phyloP scores from a whole-genome alignment of 805 yeast species.

The Cephaloascus fragrans region DNA sequence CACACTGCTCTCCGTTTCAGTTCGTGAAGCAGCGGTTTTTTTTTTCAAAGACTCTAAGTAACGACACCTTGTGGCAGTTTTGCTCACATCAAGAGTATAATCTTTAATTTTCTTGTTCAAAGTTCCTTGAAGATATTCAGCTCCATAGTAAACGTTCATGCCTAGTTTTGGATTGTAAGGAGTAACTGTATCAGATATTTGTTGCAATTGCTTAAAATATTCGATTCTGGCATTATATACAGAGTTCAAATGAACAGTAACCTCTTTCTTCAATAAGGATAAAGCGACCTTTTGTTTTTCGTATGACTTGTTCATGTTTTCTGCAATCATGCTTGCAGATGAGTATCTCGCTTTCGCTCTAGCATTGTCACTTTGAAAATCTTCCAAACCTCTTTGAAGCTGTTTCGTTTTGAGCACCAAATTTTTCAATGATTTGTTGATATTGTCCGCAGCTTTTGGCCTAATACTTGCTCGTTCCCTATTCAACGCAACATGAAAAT shows the following conservation, averaged over 20 bases:
- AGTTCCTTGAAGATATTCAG: conserved; percentile 8
- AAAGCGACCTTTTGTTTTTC: conserved; percentile 34
- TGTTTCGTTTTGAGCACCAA: conserved; percentile 16
- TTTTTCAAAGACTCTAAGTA: conserved; percentile 36
- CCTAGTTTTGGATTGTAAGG: conserved; percentile 26
- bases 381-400: conserved; percentile 14
- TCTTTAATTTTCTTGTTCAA: conserved; percentile 7
- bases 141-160: conserved; percentile 5
- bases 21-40: conserved; percentile 12
- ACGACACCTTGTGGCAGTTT: conserved; percentile 29
- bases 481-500: not conserved
- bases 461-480: conserved; percentile 7
- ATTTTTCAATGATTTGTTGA: conserved; percentile 24
- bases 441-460: conserved; percentile 16
- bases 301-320: conserved; percentile 17
- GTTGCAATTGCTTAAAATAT: conserved; percentile 80
- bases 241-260: conserved; percentile 43
- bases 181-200: conserved; percentile 72
- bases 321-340: conserved; percentile 5
- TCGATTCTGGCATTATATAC: conserved; percentile 73
- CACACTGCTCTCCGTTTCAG: conserved; percentile 5
- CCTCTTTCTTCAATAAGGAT: conserved; percentile 31
- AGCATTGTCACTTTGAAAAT: not conserved
- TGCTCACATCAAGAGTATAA: conserved; percentile 10
- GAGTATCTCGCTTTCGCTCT: not conserved